phyloP scores from a whole-genome alignment of 2,329 filamentous ascomycete species.

The Aaosphaeria pasadenensis region DNA sequence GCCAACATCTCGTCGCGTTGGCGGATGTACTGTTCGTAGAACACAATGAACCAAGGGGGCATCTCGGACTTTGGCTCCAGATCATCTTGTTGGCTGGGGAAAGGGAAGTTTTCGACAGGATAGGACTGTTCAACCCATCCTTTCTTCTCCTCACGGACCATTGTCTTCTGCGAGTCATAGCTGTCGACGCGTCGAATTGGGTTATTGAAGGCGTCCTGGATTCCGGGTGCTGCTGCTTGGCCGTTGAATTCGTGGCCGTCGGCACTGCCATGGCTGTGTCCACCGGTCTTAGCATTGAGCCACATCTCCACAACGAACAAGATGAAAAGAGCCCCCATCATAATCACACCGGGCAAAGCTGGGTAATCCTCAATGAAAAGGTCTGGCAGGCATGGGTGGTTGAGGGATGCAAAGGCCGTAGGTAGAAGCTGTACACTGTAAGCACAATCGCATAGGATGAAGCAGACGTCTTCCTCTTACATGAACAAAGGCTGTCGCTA shows the following conservation, averaged over 20 bases:
- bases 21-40: slow-evolving; percentile 62
- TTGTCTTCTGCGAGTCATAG: slow-evolving; percentile 35
- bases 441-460: slow-evolving; percentile 1
- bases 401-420: slow-evolving; percentile 53
- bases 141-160: slow-evolving; percentile 35
- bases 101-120: slow-evolving; percentile 23
- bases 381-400: slow-evolving; percentile 53
- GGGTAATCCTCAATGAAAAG: slow-evolving; percentile 60
- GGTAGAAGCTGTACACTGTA: slow-evolving; percentile 48
- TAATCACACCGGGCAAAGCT: slow-evolving; percentile 62
- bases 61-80: slow-evolving; percentile 43
- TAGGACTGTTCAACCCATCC: slow-evolving; percentile 32
- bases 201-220: slow-evolving; percentile 30
- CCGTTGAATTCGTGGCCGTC: slow-evolving; percentile 41
- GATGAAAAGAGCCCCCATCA: slow-evolving; percentile 60
- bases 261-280: slow-evolving; percentile 58
- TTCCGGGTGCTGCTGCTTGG: slow-evolving; percentile 10
- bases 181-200: slow-evolving; percentile 27
- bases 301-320: slow-evolving; percentile 64
- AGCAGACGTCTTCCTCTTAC: slow-evolving; percentile 14
- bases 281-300: slow-evolving; percentile 58
- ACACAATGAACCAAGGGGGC: slow-evolving; percentile 62
- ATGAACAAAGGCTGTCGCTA: slow-evolving; percentile 83
- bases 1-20: slow-evolving; percentile 59
- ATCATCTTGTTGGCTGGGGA: slow-evolving; percentile 22